Conservation (phyloP, 345 rosid species). For the Eucalyptus tenuipes region DNA sequence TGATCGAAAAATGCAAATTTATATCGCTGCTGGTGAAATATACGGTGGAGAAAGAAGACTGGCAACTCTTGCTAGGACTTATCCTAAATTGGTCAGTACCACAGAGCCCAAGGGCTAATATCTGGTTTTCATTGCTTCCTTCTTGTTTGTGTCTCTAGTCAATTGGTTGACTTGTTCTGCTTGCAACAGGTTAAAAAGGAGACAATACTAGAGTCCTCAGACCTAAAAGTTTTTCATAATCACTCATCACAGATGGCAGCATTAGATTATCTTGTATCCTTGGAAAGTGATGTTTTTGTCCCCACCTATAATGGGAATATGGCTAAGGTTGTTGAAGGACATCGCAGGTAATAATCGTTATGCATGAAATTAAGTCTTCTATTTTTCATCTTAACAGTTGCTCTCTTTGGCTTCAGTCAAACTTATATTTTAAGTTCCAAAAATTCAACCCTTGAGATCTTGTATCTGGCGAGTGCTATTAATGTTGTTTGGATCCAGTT, state of each 20-base stretch:
- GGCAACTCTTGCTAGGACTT: slow-evolving; percentile 15
- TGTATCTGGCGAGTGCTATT: neutral
- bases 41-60: slow-evolving; percentile 37
- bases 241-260: slow-evolving; percentile 56
- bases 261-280: slow-evolving; percentile 82
- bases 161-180: neutral
- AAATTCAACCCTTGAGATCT: neutral
- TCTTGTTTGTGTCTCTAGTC: neutral
- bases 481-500: neutral
- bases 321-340: slow-evolving; percentile 99
- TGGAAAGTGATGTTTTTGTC: slow-evolving; percentile 91
- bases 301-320: slow-evolving; percentile 98
- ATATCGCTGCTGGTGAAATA: slow-evolving; percentile 42
- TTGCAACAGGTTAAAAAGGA: slow-evolving; percentile 27
- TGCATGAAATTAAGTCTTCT: neutral
- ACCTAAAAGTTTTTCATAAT: slow-evolving; percentile 14
- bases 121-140: neutral
- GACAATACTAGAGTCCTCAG: slow-evolving; percentile 6
- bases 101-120: neutral
- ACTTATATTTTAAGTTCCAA: neutral
- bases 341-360: slow-evolving; percentile 51
- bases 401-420: neutral
- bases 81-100: slow-evolving; percentile 29
- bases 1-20: slow-evolving; percentile 23
- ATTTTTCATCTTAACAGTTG: neutral